Conservation (phyloP, 2,329 filamentous ascomycete genomes). For the Acrocalymma vagum region DNA sequence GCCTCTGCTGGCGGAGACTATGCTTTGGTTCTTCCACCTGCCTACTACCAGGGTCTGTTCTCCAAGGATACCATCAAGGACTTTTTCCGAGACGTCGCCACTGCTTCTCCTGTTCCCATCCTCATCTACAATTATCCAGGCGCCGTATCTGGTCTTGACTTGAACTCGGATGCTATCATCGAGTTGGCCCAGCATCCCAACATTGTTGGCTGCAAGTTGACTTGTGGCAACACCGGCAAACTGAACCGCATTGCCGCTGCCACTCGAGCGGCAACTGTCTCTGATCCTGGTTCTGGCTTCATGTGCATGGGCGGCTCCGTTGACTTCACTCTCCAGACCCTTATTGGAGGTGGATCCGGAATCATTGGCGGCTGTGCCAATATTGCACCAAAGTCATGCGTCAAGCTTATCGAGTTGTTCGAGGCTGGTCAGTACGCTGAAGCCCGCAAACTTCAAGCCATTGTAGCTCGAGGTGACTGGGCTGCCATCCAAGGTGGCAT, state of each 20-base stretch:
- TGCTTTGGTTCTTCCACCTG: conserved; percentile 77
- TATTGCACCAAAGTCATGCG: conserved; percentile 72
- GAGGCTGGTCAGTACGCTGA: conserved; percentile 66
- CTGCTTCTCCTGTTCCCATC: conserved; percentile 69
- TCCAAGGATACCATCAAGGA: conserved; percentile 65
- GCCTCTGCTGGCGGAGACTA: conserved; percentile 76
- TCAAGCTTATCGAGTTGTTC: conserved; percentile 68
- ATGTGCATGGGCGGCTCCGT: conserved; percentile 76
- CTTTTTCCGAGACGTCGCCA: conserved; percentile 73
- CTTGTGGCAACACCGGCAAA: conserved; percentile 76
- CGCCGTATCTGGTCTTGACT: conserved; percentile 69
- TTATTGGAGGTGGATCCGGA: conserved; percentile 75
- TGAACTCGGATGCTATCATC: conserved; percentile 70
- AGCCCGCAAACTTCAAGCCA: conserved; percentile 70
- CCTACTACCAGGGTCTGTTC: conserved; percentile 77
- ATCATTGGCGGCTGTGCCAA: conserved; percentile 78
- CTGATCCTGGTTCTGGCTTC: conserved; percentile 62
- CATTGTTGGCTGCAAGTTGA: conserved; percentile 74
- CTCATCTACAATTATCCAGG: conserved; percentile 77
- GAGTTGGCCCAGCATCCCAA: conserved; percentile 68
- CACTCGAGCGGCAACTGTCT: conserved; percentile 50
- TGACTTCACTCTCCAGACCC: conserved; percentile 76
- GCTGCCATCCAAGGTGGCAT: conserved; percentile 73
- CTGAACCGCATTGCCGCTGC: conserved; percentile 67
- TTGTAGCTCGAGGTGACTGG: conserved; percentile 75